These are phyloP conservation scores for Dryas integrifolia DNA, from an alignment of 331 rosid genomes.

Conservation along the genomic window DNA sequence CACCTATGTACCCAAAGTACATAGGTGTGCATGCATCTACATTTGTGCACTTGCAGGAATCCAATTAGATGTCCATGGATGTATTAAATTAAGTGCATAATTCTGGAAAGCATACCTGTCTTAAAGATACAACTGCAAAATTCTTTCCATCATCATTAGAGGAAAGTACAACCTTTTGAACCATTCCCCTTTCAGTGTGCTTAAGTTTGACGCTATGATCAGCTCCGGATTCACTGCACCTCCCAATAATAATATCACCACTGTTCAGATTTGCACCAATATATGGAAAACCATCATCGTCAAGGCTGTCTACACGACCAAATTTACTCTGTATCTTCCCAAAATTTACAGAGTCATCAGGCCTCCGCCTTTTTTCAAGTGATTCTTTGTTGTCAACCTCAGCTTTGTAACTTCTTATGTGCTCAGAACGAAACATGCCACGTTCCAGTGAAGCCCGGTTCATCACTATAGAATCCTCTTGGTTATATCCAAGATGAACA, in stretches of 20 bases:
- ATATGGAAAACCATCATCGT: constrained; percentile 89
- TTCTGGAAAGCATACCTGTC: constrained; percentile 60
- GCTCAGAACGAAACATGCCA: constrained; percentile 95
- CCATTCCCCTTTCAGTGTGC: constrained; percentile 94
- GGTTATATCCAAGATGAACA: constrained; percentile 91
- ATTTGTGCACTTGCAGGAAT: background rate
- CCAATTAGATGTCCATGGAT: background rate
- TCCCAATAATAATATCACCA: constrained; percentile 84
- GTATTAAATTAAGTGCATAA: background rate
- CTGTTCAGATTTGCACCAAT: constrained; percentile 85
- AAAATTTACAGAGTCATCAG: constrained; percentile 75
- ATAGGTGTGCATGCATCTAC: background rate
- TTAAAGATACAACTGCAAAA: constrained; percentile 74
- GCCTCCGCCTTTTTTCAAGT: constrained; percentile 65
- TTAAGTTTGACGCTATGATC: constrained; percentile 86
- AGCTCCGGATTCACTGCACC: constrained; percentile 80
- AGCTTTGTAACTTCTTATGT: constrained; percentile 82
- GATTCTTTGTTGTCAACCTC: constrained; percentile 80
- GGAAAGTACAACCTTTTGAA: constrained; percentile 86
- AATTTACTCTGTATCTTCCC: constrained; percentile 81
- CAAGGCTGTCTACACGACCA: constrained; percentile 92
- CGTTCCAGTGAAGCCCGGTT: constrained; percentile 94
- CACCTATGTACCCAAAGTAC: background rate
- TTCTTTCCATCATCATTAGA: constrained; percentile 96
- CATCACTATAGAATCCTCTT: constrained; percentile 97